Percentiles rank a stretch among this genome's conserved stretches.
Conservation (phyloP, 257 asterid species). For the Fraxinus excelsior region DNA sequence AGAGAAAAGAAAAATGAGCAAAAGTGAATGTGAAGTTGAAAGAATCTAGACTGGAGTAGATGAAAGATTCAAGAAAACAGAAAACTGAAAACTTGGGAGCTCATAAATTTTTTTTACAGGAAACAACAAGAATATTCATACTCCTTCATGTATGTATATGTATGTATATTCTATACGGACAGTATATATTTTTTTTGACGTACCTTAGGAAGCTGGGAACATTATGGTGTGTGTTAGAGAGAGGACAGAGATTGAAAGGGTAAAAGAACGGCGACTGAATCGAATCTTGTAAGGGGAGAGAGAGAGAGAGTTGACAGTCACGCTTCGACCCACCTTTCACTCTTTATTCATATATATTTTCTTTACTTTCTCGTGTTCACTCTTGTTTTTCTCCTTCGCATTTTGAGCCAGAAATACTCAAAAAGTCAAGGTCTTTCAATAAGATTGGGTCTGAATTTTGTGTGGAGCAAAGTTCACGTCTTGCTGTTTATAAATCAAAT, state of each 20-base stretch:
- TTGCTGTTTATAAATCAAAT: too few relatives aligned
- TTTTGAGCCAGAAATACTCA: background rate
- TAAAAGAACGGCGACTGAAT: slow-evolving; percentile 4
- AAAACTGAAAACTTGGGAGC: too few relatives aligned
- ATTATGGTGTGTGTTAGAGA: slow-evolving; percentile 26
- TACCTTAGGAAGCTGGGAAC: slow-evolving; percentile 41
- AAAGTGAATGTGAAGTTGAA: background rate
- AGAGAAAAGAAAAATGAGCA: background rate
- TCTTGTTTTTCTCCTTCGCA: background rate
- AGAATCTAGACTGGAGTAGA: background rate
- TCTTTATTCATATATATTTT: background rate
- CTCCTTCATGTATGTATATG: background rate
- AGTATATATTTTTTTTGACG: background rate
- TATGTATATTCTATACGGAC: background rate
- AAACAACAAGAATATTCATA: too few relatives aligned
- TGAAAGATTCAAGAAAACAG: background rate
- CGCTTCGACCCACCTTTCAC: background rate
- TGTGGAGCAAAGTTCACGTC: too few relatives aligned
- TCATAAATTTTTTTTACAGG: too few relatives aligned
- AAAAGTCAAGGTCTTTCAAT: too few relatives aligned
- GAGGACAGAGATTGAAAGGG: slow-evolving; percentile 26
- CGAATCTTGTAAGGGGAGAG: background rate
- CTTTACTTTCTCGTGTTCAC: background rate
- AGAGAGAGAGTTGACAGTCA: background rate
- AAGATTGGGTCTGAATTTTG: too few relatives aligned